A percentile compares a stretch with the other conserved stretches of the same genome.
phyloP scores from a whole-genome alignment of 2,329 filamentous ascomycete genomes.

The Graphium sp. region DNA sequence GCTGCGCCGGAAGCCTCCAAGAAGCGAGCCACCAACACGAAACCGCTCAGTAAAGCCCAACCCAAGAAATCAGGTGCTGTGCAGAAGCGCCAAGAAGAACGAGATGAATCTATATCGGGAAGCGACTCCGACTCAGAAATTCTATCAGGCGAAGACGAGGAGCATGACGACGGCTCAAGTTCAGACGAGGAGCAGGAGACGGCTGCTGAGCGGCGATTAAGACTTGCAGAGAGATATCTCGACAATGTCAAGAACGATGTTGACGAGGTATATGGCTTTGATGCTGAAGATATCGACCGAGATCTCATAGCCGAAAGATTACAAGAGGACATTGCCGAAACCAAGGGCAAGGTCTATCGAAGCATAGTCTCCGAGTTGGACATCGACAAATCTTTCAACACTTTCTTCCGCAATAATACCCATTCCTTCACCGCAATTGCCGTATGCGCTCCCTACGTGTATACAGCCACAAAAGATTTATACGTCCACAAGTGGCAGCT shows the following conservation, averaged over 20 bases:
- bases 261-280: slow-evolving; percentile 64
- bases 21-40: slow-evolving; percentile 37
- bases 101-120: slow-evolving; percentile 69
- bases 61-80: slow-evolving; percentile 18
- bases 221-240: slow-evolving; percentile 82
- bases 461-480: slow-evolving; percentile 77
- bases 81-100: slow-evolving; percentile 28
- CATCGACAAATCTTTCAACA: slow-evolving; percentile 49
- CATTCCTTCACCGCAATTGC: slow-evolving; percentile 67
- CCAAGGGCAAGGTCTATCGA: slow-evolving; percentile 78
- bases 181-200: slow-evolving; percentile 75
- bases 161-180: slow-evolving; percentile 26
- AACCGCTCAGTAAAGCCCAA: slow-evolving; percentile 21
- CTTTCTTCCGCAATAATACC: slow-evolving; percentile 64
- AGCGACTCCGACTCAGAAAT: slow-evolving; percentile 64
- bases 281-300: slow-evolving; percentile 83
- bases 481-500: slow-evolving; percentile 81
- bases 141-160: too few relatives aligned
- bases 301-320: slow-evolving; percentile 84
- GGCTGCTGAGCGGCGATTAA: slow-evolving; percentile 69
- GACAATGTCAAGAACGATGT: slow-evolving; percentile 76
- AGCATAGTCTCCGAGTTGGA: slow-evolving; percentile 59
- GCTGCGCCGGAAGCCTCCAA: slow-evolving; percentile 36
- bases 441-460: slow-evolving; percentile 62
- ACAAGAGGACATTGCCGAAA: slow-evolving; percentile 82